phyloP scores from a whole-genome alignment of 192 early-diverging fungal genomes.

The Coemansia sp. region DNA sequence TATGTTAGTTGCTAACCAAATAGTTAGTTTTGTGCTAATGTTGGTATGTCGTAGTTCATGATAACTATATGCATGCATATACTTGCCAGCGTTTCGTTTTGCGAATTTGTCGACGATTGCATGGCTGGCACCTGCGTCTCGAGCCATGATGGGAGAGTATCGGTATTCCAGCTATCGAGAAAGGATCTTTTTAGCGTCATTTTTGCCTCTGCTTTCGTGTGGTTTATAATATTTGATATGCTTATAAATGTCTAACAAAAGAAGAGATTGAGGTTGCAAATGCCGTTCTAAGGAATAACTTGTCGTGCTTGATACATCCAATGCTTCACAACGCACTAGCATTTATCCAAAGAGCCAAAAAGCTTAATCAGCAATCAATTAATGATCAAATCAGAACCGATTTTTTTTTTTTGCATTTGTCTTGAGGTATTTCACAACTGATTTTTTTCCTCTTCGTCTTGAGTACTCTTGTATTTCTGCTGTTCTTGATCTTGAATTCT shows the following conservation, averaged over 20 bases:
- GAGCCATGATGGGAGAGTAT: conserved; percentile 13
- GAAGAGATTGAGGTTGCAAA: not conserved
- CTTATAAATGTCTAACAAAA: not conserved
- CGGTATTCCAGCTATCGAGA: conserved; percentile 18
- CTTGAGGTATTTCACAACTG: not conserved
- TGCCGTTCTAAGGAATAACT: no score
- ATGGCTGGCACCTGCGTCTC: conserved; percentile 17
- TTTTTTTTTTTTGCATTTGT: not conserved
- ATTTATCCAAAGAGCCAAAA: not conserved
- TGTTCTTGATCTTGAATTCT: not conserved
- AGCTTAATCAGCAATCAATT: not conserved
- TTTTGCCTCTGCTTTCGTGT: not conserved
- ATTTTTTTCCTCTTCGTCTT: not conserved
- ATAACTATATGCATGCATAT: not conserved
- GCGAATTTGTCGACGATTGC: conserved; percentile 34
- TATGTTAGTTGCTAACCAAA: no score
- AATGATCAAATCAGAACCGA: not conserved
- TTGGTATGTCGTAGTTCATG: not conserved
- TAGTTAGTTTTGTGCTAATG: not conserved
- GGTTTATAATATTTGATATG: no score
- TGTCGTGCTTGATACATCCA: no score
- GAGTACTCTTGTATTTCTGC: not conserved
- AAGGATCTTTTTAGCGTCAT: conserved; percentile 50
- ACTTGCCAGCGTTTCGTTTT: conserved; percentile 40
- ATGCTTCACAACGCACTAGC: no score